Base-by-base conservation (phyloP, 1,284 basidiomycete genomes). In the Stereum hirsutum region DNA sequence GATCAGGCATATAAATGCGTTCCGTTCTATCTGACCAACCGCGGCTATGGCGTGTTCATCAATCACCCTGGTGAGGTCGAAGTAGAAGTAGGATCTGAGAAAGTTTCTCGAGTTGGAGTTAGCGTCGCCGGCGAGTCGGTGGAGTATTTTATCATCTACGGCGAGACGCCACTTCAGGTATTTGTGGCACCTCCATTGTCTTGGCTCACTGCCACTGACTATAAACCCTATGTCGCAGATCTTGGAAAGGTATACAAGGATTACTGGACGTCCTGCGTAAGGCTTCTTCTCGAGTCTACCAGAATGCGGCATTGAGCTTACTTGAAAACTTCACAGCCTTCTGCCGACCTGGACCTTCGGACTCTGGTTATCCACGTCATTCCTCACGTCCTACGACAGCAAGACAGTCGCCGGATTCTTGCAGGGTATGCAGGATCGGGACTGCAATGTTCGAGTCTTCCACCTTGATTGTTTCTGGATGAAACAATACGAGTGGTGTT, bases 401-500 rank as follows among this genome's bases (percentile, higher is more conserved):
- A 66, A 74, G 43, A 86, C 81, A 0, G 83, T 86, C 10, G 74
- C 75, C 3, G 64, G 72, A 4, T 85, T 88, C 63, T 60, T 87
- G 43, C 63, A 81, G 55, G 81, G 80, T 10, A 86, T 88, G 83
- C 62, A 70, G 48, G 68, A 81, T 19, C 70, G 81, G 21, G 64
- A 75, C 44, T 82, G 81, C 51, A 70, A 68, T 24, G 81, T 85
- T n/a, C 72, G 81, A n/a, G 81, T 85, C 1, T 81, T 86, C 63
- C 83, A 88, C 52, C 57, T 86, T 34, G 84, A 88, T 55, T 86
- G 82, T 55, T 87, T 85, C 64, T 85, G 80, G 80, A 85, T 85
- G 81, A 82, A 81, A 56, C 75, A 80, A 56, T 85, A 83, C 57
- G 78, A 84, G 60, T 85, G 82, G 82, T 85, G 81, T 52, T 81